Base-by-base conservation (phyloP, 495 filamentous ascomycete genomes). In the Neurospora sp. region DNA sequence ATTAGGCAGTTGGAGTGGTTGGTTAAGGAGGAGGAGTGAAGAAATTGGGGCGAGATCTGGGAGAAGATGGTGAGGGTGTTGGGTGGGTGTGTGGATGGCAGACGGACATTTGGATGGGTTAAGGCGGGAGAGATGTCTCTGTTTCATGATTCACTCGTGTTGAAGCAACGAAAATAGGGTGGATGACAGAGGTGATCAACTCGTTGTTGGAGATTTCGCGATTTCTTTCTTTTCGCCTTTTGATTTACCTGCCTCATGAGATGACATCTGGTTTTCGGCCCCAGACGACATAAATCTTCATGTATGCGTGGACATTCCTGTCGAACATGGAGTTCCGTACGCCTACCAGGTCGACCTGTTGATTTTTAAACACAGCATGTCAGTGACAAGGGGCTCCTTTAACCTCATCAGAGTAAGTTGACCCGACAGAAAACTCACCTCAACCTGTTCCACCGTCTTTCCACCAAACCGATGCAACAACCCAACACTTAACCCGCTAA, bases 241-340 rank as follows among this genome's bases (percentile, higher is more conserved):
- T 35, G 27, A 12, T 35, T 35, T 16, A 8, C 54, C 27, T 35
- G 23, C 14, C 3, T 62, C 20, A 62, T 18, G 54, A 62, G 12
- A 35, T 23, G 23, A 23, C 54, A 5, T 76, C 73, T 23, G 88
- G 89, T 75, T 89, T 90, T 70, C 87, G 80, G 6, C 88, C 89
- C 27, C 79, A 86, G 9, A 91, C 87, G 23, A 88, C 83, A 72
- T 85, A 84, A 23, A 86, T 81, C 39, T 86, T 83, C 73, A 84
- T 79, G 73, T 89, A 91, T 8, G 85, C 82, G 76, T 91, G 89
- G 6, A 90, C 81, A 59, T 79, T 81, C 20, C 81, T 79, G 77
- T 91, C 83, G 31, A 85, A 84, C 23, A 92, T 82, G 69, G 84
- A 82, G 69, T 85, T 86, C 46, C 90, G 81, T 7, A 90, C 88